Evolutionary conservation across 1,284 basidiomycete species (phyloP).

Genomic region (Apiotrichum domesticum): DNA sequence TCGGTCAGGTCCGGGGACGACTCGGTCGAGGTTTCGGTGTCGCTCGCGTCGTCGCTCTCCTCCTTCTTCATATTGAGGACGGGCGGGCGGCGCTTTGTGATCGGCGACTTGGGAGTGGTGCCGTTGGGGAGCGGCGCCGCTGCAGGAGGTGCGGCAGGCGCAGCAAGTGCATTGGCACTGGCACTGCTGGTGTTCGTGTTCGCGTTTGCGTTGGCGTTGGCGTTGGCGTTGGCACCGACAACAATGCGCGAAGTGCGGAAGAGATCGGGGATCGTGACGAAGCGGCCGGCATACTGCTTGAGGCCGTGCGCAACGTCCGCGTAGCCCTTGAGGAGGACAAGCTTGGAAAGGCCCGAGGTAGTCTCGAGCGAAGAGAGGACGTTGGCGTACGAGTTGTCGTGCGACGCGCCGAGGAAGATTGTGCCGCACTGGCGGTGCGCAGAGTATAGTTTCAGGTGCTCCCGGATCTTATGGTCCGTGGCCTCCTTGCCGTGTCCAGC

Average conservation of each 20-base stretch:
- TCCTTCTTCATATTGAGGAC: neutral
- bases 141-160: neutral
- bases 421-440: constrained; percentile 66
- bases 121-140: neutral
- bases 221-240: neutral
- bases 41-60: neutral
- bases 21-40: neutral
- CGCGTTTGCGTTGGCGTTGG: neutral
- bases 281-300: constrained; percentile 54
- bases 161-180: neutral
- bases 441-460: constrained; percentile 66
- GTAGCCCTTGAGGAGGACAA: constrained; percentile 57
- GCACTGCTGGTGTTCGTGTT: neutral
- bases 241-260: constrained; percentile 55
- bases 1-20: neutral
- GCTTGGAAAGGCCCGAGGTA: constrained; percentile 50
- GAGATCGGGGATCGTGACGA: constrained; percentile 57
- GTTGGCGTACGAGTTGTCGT: constrained; percentile 65
- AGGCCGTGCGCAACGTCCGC: constrained; percentile 51
- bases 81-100: neutral
- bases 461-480: constrained; percentile 65
- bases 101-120: neutral
- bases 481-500: constrained; percentile 62
- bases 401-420: constrained; percentile 64
- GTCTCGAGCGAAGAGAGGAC: constrained; percentile 48